Conservation (phyloP, 1,139 yeast species). For the Fermentozyma sake region DNA sequence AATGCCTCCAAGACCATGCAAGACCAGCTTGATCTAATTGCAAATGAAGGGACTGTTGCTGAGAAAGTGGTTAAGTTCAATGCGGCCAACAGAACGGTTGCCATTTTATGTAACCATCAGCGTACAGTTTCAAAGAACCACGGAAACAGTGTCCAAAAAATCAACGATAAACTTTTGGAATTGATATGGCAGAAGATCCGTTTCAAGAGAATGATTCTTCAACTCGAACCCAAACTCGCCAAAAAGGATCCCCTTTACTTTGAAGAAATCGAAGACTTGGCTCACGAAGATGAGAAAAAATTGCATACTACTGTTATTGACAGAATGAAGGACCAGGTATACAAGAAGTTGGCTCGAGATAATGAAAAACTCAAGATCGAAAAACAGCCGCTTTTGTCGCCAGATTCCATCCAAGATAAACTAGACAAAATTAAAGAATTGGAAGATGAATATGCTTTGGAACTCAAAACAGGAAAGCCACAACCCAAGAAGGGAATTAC, state of each 20-base stretch:
- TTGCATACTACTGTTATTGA: conserved; percentile 55
- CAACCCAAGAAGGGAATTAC: conserved; percentile 50
- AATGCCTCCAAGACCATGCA: conserved; percentile 97
- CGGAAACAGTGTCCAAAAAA: conserved; percentile 73
- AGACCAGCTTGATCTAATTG: conserved; percentile 79
- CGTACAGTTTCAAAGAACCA: conserved; percentile 86
- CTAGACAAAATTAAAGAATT: conserved; percentile 55
- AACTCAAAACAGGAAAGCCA: conserved; percentile 58
- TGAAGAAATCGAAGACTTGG: conserved; percentile 65
- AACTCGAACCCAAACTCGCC: conserved; percentile 52
- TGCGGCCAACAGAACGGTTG: conserved; percentile 94
- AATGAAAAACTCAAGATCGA: conserved; percentile 67
- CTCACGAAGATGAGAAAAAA: conserved; percentile 56
- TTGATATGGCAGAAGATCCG: conserved; percentile 81
- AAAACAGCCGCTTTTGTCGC: conserved; percentile 48
- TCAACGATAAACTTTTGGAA: conserved; percentile 72
- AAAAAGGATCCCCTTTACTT: conserved; percentile 58
- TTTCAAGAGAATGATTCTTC: conserved; percentile 63
- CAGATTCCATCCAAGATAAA: conserved; percentile 56
- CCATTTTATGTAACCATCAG: conserved; percentile 95
- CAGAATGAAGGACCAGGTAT: conserved; percentile 60
- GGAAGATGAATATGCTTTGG: conserved; percentile 51
- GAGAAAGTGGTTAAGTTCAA: conserved; percentile 86
- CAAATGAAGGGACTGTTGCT: conserved; percentile 79
- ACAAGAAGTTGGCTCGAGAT: conserved; percentile 67